Evolutionary conservation across 805 yeast species (phyloP), one percentile per base, ranked within the genome.

Genomic region (Diddensiella santjacobensis): DNA sequence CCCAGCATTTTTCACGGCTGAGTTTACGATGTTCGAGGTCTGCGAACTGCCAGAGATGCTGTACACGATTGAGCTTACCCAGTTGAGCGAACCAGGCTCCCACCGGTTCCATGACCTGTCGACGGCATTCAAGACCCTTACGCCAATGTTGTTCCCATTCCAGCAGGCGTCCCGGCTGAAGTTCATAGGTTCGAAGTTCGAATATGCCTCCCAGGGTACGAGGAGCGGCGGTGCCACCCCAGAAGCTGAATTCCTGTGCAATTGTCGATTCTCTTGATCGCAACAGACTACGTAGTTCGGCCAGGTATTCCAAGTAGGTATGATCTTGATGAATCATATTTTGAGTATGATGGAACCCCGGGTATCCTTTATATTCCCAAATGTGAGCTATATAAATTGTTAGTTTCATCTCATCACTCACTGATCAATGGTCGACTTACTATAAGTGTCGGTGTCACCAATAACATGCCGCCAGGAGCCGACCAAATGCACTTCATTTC

Each of bases 81-180:
- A 70, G 53, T 50, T 67, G 69, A 22, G 68, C 54, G 55, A 71
- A 70, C 74, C 74, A 70, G 3, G 74, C 74, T 3, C 74, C 74
- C 1, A 70, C 73, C 1, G 74, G 74, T 59, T 71, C 73, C 74
- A 70, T 70, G 18, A 70, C 75, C 51, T 71, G 65, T n/a, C 70
- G 58, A n/a, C 74, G 67, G 53, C 61, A 66, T 53, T 70, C 70
- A 22, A 70, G 56, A 4, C 74, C 74, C 49, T 61, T 55, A 30
- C 63, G 59, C 74, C 74, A 70, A 48, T 65, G 61, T n/a, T 60
- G 55, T 42, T 71, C 74, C 74, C 74, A 70, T 47, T 70, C 74
- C n/a, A 67, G 56, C 42, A 70, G 60, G 20, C 61, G 58, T 6
- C 74, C 74, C 2, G 75, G 70, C 50, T 60, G 58, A 35, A 70